Evolutionary conservation across 108 stramenopile species (phyloP).

Genomic region (Nannochloropsis oceanica): DNA sequence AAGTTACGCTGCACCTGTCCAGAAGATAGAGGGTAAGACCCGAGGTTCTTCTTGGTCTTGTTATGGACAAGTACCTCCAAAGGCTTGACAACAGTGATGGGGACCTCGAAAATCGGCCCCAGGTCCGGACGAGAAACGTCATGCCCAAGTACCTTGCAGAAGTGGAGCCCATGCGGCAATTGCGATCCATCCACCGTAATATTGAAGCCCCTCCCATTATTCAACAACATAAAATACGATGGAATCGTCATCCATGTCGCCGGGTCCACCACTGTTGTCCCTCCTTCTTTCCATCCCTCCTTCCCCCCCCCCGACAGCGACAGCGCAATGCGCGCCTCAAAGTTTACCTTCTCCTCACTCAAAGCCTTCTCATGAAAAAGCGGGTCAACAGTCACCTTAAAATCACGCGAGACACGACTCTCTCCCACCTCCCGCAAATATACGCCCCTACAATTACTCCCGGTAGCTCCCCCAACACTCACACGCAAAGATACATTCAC

Average conservation of each 20-base stretch:
- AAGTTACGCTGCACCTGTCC: slow-evolving; percentile 45
- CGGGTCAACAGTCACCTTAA: slow-evolving; percentile 26
- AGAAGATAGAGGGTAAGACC: not conserved
- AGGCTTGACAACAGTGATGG: slow-evolving; percentile 47
- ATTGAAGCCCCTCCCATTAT: slow-evolving; percentile 41
- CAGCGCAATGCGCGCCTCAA: slow-evolving; percentile 29
- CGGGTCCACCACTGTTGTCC: slow-evolving; percentile 35
- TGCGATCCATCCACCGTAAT: slow-evolving; percentile 49
- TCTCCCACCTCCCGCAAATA: not conserved
- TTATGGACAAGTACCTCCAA: not conserved
- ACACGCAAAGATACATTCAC: not conserved
- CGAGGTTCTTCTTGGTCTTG: not conserved
- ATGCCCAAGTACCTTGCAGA: slow-evolving; percentile 43
- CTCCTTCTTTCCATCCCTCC: slow-evolving; percentile 8
- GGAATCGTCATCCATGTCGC: slow-evolving; percentile 43
- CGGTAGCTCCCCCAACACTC: not conserved
- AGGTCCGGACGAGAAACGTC: slow-evolving; percentile 23
- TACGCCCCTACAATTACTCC: not conserved
- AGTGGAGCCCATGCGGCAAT: slow-evolving; percentile 54
- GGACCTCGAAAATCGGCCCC: slow-evolving; percentile 47
- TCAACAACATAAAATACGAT: slow-evolving; percentile 1
- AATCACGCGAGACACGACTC: not conserved
- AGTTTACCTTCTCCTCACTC: slow-evolving; percentile 31
- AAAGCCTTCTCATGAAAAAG: slow-evolving; percentile 36
- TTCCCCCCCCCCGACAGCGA: not conserved